Evolutionary conservation across 2,329 filamentous ascomycete species (phyloP), one percentile per base, ranked within the genome.

Genomic region (Colletotrichum sp.): DNA sequence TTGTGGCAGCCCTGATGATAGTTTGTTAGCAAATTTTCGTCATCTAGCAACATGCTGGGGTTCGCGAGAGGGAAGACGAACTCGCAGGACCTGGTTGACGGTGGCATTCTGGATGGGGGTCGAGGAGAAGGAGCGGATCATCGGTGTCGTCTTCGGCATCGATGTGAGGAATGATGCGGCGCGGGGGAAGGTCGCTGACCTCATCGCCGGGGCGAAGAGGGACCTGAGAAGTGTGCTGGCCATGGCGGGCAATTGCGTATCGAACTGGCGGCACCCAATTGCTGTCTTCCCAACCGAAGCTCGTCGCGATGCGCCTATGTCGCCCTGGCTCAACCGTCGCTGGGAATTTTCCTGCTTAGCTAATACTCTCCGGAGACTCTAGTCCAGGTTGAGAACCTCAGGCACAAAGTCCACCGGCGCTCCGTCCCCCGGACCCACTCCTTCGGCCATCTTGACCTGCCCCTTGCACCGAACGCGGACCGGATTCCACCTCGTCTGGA

Each of bases 31-130:
- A 67, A 66, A 15, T 36, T 7, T 32, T 21, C 2, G 34, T n/a
- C 12, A 30, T 60, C 12, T 64, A 21, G 18, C 4, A 21, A 38
- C 43, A 9, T 65, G 36, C 7, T 62, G 8, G 34, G 56, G 9
- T 8, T 26, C 15, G 34, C 32, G 10, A 21, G 30, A 43, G 65
- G 28, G 26, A n/a, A 26, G 21, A 80, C 86, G 76, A 82, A 88
- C 88, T 77, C 91, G 90, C 21, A 94, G 88, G 74, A 95, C 92
- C 84, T 96, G 94, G 86, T 93, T 95, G 79, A 94, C 89, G 10
- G 94, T 96, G 70, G 93, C 91, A 78, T 87, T 85, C 72, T 86
- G 87, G 34, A 87, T 81, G 0, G 91, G 86, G 0, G 93, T 91
- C 43, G 89, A 89, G n/a, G 90, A 89, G 85, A 93, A 93, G 77